These are phyloP conservation scores for Ophiostoma piceae DNA, from an alignment of 2,329 filamentous ascomycete species.

Conservation along the genomic window DNA sequence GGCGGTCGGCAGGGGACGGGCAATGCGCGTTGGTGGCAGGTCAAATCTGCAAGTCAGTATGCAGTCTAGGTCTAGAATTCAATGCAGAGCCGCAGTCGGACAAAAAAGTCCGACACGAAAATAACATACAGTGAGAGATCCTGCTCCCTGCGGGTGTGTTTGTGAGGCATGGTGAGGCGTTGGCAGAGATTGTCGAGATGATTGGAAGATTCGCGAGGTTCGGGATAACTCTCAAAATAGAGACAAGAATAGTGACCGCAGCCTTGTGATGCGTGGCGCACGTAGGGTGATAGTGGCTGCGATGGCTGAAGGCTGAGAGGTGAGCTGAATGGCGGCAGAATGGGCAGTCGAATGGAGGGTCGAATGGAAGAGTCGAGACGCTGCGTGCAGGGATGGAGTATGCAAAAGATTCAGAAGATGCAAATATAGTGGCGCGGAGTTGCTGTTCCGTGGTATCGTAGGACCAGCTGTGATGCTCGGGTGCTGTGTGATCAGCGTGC, in stretches of 20 bases:
- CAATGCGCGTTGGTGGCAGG: slow-evolving; percentile 46
- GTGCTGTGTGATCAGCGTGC: not conserved
- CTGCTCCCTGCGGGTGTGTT: slow-evolving; percentile 65
- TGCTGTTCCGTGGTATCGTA: not conserved
- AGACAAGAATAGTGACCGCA: not conserved
- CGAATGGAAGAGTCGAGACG: not conserved
- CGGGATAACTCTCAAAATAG: not conserved
- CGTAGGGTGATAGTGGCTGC: not conserved
- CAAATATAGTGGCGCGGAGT: not conserved
- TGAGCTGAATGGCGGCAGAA: not conserved
- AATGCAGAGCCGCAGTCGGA: not conserved
- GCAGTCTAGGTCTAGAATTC: too few relatives aligned
- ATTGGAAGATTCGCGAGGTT: not conserved
- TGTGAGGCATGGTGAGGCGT: slow-evolving; percentile 65
- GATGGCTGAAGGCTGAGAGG: not conserved
- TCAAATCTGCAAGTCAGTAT: slow-evolving; percentile 40
- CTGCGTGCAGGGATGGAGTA: not conserved
- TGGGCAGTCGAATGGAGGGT: not conserved
- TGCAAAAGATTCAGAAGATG: too few relatives aligned
- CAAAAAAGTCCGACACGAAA: not conserved
- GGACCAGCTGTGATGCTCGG: not conserved
- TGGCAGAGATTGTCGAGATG: not conserved
- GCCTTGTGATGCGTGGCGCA: not conserved
- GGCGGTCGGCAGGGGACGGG: slow-evolving; percentile 44
- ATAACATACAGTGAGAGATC: slow-evolving; percentile 48